Percentiles rank a stretch among this genome's conserved stretches.
phyloP scores from a whole-genome alignment of 768 basidiomycete genomes.

The Daedalea quercina region DNA sequence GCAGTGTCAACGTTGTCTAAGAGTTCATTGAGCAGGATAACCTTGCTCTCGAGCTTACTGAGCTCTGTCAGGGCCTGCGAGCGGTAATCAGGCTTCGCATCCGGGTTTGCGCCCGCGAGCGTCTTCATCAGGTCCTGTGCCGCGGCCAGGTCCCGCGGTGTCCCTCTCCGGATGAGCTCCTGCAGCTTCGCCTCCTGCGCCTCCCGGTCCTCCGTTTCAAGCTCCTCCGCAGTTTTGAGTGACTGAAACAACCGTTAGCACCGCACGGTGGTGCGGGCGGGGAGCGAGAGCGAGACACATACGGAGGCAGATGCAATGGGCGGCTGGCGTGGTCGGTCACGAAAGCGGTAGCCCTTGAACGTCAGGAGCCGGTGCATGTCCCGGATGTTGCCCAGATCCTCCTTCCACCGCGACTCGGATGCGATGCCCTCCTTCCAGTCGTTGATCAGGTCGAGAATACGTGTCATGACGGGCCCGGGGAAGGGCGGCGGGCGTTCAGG shows the following conservation, averaged over 20 bases:
- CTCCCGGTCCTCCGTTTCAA: slow-evolving; percentile 91
- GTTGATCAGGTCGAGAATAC: slow-evolving; percentile 89
- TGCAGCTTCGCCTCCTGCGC: slow-evolving; percentile 98
- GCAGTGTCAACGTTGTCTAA: slow-evolving; percentile 79
- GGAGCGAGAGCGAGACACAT: neutral
- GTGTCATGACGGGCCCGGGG: slow-evolving; percentile 90
- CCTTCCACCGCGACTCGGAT: slow-evolving; percentile 83
- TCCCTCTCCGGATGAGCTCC: slow-evolving; percentile 92
- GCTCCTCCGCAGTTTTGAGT: slow-evolving; percentile 91
- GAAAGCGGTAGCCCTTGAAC: slow-evolving; percentile 88
- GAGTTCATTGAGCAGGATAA: slow-evolving; percentile 95
- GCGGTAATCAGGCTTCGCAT: slow-evolving; percentile 90
- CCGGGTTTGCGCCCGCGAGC: slow-evolving; percentile 91
- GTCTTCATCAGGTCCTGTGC: slow-evolving; percentile 98
- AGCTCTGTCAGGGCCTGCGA: slow-evolving; percentile 85
- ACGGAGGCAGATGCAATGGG: slow-evolving; percentile 37
- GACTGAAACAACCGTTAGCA: neutral
- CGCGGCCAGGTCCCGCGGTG: slow-evolving; percentile 88
- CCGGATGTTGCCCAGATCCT: slow-evolving; percentile 92
- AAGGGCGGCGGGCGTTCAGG: slow-evolving; percentile 96
- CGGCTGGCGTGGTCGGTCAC: slow-evolving; percentile 36
- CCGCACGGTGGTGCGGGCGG: neutral
- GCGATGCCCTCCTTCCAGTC: slow-evolving; percentile 95
- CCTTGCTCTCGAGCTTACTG: slow-evolving; percentile 91
- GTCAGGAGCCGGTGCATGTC: slow-evolving; percentile 95